Evolutionary conservation across 331 rosid genomes (phyloP).

Genomic region (Cucumis variabilis): DNA sequence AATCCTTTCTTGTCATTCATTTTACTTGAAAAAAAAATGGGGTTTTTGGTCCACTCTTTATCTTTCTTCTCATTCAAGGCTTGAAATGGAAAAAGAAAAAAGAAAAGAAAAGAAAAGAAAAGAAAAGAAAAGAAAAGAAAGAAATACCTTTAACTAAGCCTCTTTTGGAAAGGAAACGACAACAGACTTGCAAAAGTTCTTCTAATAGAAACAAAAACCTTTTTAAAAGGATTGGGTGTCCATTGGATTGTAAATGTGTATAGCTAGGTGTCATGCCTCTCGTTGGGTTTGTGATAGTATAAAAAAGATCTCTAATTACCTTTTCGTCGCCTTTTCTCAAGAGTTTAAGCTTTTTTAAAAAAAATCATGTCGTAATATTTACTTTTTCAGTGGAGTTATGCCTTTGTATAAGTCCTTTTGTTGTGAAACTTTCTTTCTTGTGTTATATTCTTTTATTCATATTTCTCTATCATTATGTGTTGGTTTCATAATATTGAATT

Average conservation of each 20-base stretch:
- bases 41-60: background rate
- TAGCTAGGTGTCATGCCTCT: background rate
- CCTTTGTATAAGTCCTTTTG: background rate
- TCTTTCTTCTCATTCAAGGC: background rate
- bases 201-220: background rate
- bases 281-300: background rate
- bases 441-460: background rate
- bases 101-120: background rate
- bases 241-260: background rate
- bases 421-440: background rate
- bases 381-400: background rate
- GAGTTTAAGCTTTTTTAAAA: background rate
- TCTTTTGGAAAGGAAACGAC: background rate
- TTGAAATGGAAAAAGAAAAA: background rate
- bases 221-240: background rate
- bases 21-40: background rate
- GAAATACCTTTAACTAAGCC: background rate
- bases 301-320: background rate
- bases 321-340: background rate
- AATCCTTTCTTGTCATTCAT: background rate
- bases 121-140: background rate
- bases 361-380: background rate
- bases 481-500: too few relatives aligned
- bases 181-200: background rate
- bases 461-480: too few relatives aligned